Conservation (phyloP, 768 basidiomycete genomes). For the Amanita rubescens region DNA sequence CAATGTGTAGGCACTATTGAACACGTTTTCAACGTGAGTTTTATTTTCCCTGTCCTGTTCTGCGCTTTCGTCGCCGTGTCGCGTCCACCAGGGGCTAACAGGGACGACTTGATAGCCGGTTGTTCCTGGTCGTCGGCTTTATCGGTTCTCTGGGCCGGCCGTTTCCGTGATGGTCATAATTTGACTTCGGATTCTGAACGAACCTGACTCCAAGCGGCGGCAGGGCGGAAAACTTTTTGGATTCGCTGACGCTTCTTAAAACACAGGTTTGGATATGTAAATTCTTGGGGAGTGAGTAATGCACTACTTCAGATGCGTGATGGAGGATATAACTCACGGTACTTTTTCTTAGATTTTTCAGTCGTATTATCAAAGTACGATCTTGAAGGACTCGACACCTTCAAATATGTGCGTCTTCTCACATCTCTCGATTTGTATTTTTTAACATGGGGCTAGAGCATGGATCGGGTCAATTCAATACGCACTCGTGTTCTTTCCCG, state of each 20-base stretch:
- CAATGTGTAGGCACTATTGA: constrained; percentile 33
- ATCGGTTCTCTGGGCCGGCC: background rate
- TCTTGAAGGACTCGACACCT: constrained; percentile 42
- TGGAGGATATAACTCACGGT: background rate
- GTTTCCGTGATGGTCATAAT: background rate
- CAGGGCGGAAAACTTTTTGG: too few species aligned
- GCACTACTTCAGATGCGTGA: background rate
- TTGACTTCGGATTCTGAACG: too few species aligned
- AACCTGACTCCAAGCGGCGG: too few species aligned
- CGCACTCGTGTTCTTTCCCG: constrained; percentile 54
- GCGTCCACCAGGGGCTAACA: too few species aligned
- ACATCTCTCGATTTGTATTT: background rate
- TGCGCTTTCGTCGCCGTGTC: too few species aligned
- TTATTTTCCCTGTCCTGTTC: background rate
- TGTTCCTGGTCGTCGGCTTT: background rate
- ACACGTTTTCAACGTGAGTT: constrained; percentile 37
- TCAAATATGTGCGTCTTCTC: constrained; percentile 51
- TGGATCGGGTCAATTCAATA: constrained; percentile 83
- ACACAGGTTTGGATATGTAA: constrained; percentile 59
- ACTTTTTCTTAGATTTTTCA: constrained; percentile 53
- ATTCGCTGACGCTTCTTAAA: constrained; percentile 6
- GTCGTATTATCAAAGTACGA: constrained; percentile 53
- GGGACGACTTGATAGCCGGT: background rate
- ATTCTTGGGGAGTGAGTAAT: constrained; percentile 62
- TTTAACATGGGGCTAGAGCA: constrained; percentile 32